A percentile compares a stretch with the other conserved stretches of the same genome.
These are phyloP conservation scores for Sordariomycetes sp. DNA, from an alignment of 2,329 filamentous ascomycete species.

Conservation along the genomic window DNA sequence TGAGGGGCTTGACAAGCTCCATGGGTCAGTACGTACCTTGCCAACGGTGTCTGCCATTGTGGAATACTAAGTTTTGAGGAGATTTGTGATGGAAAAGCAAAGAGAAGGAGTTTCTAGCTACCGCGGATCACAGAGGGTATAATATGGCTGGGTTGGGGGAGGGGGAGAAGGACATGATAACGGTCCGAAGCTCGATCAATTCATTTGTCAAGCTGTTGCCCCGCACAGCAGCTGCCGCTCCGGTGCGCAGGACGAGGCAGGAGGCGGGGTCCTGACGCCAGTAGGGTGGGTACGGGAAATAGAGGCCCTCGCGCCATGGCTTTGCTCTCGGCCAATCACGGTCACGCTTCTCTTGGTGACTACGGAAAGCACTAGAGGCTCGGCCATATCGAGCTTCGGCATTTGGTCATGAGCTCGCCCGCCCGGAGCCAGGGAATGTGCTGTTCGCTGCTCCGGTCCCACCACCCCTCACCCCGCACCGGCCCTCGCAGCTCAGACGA, in stretches of 20 bases:
- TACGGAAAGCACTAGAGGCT: too few relatives aligned
- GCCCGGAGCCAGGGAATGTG: too few relatives aligned
- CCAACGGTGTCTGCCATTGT: slow-evolving; percentile 8
- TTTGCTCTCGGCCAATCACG: not conserved
- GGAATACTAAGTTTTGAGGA: not conserved
- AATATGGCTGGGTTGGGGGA: not conserved
- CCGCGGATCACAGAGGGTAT: not conserved
- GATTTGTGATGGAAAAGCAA: not conserved
- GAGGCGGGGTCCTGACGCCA: not conserved
- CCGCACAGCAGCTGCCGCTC: not conserved
- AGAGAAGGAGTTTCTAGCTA: not conserved
- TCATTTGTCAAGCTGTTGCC: not conserved
- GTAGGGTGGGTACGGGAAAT: not conserved
- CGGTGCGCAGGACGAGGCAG: not conserved
- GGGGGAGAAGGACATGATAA: not conserved
- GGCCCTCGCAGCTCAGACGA: too few relatives aligned
- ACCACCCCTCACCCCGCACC: too few relatives aligned
- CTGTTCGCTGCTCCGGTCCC: too few relatives aligned
- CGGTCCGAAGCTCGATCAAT: not conserved
- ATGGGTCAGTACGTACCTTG: slow-evolving; percentile 2
- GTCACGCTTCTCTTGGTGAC: too few relatives aligned
- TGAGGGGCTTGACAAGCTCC: not conserved
- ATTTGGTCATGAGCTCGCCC: too few relatives aligned
- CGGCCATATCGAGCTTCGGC: too few relatives aligned
- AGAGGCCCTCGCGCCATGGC: not conserved